These are phyloP conservation scores for Apiotrichum mycotoxinovorans DNA, from an alignment of 1,284 basidiomycete species.

Conservation along the genomic window DNA sequence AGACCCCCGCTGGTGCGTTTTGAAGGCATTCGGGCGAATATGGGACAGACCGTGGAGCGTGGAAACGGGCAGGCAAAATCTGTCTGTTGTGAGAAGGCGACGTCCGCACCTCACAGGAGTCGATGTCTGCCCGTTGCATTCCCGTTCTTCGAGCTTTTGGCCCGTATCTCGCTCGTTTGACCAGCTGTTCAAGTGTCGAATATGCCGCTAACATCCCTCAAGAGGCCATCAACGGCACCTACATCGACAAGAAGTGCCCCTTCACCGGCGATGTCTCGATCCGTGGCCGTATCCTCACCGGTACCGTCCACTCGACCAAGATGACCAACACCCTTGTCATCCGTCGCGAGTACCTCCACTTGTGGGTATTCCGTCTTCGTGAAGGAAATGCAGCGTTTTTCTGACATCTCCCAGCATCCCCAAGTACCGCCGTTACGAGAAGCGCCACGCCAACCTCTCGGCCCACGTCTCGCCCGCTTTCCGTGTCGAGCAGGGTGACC, in stretches of 20 bases:
- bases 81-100: background rate
- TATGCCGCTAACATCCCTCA: slow-evolving; percentile 73
- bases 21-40: background rate
- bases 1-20: slow-evolving; percentile 66
- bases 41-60: background rate
- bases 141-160: background rate
- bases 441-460: slow-evolving; percentile 97
- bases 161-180: no score
- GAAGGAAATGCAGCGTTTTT: background rate
- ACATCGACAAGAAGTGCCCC: slow-evolving; percentile 99
- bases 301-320: slow-evolving; percentile 92
- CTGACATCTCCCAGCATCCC: slow-evolving; percentile 58
- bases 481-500: slow-evolving; percentile 90
- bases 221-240: slow-evolving; percentile 94
- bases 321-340: slow-evolving; percentile 99
- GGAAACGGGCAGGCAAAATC: background rate
- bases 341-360: slow-evolving; percentile 98
- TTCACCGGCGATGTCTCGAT: slow-evolving; percentile 96
- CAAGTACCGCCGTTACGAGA: slow-evolving; percentile 98
- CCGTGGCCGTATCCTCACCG: slow-evolving; percentile 97
- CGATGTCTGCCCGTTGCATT: no score
- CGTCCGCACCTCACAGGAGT: no score
- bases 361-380: slow-evolving; percentile 26
- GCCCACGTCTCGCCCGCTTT: slow-evolving; percentile 97
- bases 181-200: no score